Percentiles rank a stretch among this genome's conserved stretches.
These are phyloP conservation scores for Alopecurus myosuroides DNA, from an alignment of 176 grass and related monocot species.

Conservation along the genomic window DNA sequence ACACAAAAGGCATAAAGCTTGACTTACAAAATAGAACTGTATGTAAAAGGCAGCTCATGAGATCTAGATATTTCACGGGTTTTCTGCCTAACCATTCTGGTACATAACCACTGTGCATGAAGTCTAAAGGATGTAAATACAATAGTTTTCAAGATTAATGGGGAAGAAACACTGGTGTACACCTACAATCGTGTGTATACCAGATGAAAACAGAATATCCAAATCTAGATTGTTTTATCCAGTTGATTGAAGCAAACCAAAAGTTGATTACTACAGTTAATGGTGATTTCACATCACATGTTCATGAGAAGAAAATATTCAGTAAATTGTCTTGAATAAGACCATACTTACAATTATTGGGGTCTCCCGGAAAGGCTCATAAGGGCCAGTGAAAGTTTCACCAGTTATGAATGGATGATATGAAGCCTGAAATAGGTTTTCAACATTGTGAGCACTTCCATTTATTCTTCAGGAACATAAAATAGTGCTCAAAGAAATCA, in stretches of 20 bases:
- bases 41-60: not conserved
- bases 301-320: constrained; percentile 7
- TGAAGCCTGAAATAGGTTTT: constrained; percentile 66
- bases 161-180: not conserved
- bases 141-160: not conserved
- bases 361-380: constrained; percentile 69
- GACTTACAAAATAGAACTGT: constrained; percentile 7
- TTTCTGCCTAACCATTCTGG: not conserved
- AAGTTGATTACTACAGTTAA: constrained; percentile 6
- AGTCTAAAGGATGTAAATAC: not conserved
- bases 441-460: constrained; percentile 20
- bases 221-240: constrained; percentile 8
- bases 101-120: not conserved
- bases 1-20: constrained; percentile 26
- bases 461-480: constrained; percentile 23
- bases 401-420: constrained; percentile 98
- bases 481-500: constrained; percentile 4
- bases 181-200: not conserved
- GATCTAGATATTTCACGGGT: constrained; percentile 11
- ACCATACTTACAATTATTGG: constrained; percentile 82
- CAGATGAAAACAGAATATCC: constrained; percentile 1
- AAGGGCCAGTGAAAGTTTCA: constrained; percentile 72
- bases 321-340: constrained; percentile 13
- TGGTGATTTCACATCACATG: not conserved
- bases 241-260: not conserved